A percentile compares a stretch with the other conserved stretches of the same genome.
These are phyloP conservation scores for Xylaria sp. DNA, from an alignment of 2,329 filamentous ascomycete genomes.

Conservation along the genomic window DNA sequence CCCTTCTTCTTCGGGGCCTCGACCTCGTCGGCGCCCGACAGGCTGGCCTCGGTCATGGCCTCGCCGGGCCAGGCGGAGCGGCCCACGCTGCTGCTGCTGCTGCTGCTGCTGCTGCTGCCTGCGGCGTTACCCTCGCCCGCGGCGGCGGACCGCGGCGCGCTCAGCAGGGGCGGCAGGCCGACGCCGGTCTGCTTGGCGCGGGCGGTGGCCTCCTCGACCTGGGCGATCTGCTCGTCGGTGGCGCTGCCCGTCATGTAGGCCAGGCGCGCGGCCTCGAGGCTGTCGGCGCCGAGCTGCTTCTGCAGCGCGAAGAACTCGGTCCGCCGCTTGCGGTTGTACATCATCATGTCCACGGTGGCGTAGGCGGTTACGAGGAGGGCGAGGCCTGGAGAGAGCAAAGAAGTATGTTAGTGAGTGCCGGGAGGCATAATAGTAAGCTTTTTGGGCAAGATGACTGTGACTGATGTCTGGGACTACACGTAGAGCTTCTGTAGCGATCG, in stretches of 20 bases:
- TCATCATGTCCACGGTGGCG: slow-evolving; percentile 64
- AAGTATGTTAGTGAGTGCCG: neutral
- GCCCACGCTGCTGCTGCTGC: slow-evolving; percentile 39
- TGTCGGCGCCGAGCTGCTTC: slow-evolving; percentile 55
- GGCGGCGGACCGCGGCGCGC: slow-evolving; percentile 40
- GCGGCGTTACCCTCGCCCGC: neutral
- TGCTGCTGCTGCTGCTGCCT: slow-evolving; percentile 30
- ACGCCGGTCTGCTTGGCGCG: slow-evolving; percentile 49
- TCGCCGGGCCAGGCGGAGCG: slow-evolving; percentile 32
- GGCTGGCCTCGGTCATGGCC: slow-evolving; percentile 23
- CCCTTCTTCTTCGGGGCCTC: slow-evolving; percentile 27
- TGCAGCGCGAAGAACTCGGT: slow-evolving; percentile 61
- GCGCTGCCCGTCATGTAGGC: slow-evolving; percentile 63
- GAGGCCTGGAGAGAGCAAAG: slow-evolving; percentile 43
- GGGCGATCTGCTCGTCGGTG: slow-evolving; percentile 56
- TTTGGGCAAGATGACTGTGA: no score
- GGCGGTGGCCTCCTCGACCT: slow-evolving; percentile 60
- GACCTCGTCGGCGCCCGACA: slow-evolving; percentile 19
- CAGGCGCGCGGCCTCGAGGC: slow-evolving; percentile 59
- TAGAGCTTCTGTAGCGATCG: no score
- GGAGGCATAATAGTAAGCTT: no score
- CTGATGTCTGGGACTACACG: no score
- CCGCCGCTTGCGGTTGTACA: slow-evolving; percentile 62
- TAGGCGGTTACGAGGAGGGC: slow-evolving; percentile 60
- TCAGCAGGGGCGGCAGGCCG: slow-evolving; percentile 55